Evolutionary conservation across 345 rosid genomes (phyloP).

Genomic region (Boechera retrofracta): DNA sequence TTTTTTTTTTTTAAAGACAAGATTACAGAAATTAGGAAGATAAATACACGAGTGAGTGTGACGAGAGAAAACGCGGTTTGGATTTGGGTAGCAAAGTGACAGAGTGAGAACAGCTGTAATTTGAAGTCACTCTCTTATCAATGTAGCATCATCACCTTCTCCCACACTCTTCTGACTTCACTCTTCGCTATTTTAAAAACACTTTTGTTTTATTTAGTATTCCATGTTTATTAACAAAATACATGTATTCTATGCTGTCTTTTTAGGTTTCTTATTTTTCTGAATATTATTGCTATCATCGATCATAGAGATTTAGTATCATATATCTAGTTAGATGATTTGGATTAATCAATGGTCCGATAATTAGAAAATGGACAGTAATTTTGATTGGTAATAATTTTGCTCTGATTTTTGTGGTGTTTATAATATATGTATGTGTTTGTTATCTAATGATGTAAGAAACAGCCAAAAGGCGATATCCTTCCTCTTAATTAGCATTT

Average conservation of each 20-base stretch:
- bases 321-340: background rate
- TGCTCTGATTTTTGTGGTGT: background rate
- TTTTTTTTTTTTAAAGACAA: too few species aligned
- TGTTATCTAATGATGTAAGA: background rate
- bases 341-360: background rate
- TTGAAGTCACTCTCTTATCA: conserved; percentile 41
- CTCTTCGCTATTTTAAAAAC: background rate
- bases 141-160: conserved; percentile 31
- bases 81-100: conserved; percentile 38
- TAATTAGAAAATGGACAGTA: background rate
- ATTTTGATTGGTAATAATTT: background rate
- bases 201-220: background rate
- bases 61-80: conserved; percentile 47
- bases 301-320: background rate
- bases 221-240: background rate
- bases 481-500: background rate
- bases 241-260: background rate
- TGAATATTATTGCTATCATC: background rate
- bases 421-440: too few species aligned
- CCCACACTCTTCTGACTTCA: conserved; percentile 43
- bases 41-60: conserved; percentile 22
- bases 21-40: background rate
- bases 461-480: background rate
- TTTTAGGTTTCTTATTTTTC: background rate
- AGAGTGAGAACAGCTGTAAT: conserved; percentile 44